Percentiles rank a stretch among this genome's conserved stretches.
These are phyloP conservation scores for Talaromyces piceae DNA, from an alignment of 2,329 filamentous ascomycete species.

Conservation along the genomic window DNA sequence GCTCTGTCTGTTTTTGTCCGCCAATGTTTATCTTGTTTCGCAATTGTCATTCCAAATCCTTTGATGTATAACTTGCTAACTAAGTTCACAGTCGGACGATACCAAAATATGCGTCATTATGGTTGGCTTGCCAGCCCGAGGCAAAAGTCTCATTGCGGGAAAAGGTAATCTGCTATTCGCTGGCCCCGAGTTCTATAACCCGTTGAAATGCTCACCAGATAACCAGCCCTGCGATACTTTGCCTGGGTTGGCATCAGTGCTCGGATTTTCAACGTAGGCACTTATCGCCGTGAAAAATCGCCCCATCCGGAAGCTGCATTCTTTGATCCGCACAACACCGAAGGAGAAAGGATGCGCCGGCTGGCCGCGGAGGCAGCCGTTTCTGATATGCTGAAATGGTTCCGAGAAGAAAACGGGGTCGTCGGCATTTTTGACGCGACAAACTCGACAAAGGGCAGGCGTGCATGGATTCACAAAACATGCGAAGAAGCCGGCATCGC, in stretches of 20 bases:
- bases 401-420: constrained; percentile 64
- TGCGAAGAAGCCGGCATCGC: constrained; percentile 72
- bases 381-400: constrained; percentile 91
- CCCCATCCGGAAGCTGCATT: constrained; percentile 90
- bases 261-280: constrained; percentile 95
- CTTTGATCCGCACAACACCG: constrained; percentile 83
- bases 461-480: constrained; percentile 81
- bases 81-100: constrained; percentile 72
- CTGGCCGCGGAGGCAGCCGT: constrained; percentile 89
- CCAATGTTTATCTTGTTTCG: background rate
- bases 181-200: background rate
- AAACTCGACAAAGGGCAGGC: constrained; percentile 84
- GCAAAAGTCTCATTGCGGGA: constrained; percentile 95
- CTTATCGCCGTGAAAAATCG: constrained; percentile 82
- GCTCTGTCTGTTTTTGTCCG: background rate
- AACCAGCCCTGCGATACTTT: constrained; percentile 77
- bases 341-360: constrained; percentile 81
- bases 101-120: constrained; percentile 97
- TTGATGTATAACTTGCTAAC: background rate
- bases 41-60: too few species aligned
- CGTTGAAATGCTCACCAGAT: background rate
- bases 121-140: constrained; percentile 91
- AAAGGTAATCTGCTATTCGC: constrained; percentile 61
- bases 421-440: constrained; percentile 95
- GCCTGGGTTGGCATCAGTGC: constrained; percentile 93